Evolutionary conservation across 495 filamentous ascomycete genomes (phyloP), one percentile per base, ranked within the genome.

Genomic region (Annulohypoxylon bovei): DNA sequence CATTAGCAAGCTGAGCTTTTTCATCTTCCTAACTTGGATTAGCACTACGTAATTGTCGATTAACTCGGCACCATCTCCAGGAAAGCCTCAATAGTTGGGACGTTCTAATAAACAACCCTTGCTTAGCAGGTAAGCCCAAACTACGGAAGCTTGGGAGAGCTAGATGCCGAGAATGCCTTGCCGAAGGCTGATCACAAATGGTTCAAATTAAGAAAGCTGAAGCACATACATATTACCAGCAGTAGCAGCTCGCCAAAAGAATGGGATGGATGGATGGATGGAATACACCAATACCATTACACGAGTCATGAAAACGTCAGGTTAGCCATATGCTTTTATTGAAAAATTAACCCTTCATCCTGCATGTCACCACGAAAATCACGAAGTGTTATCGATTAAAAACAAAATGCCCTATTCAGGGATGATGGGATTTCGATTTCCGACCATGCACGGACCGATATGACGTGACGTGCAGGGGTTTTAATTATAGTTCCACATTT

Each of bases 381-480:
- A 28, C 22, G 20, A 30, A 53, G 25, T 30, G 32, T 55, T 64
- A 64, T 64, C 61, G 61, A 64, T 64, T 55, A 64, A 23, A 16
- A 23, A 33, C 5, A 25, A 47, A 28, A 28, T 18, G 7, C 27
- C 47, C 16, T 42, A 42, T 63, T 55, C 35, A 37, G 28, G 16
- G 50, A 46, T 47, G n/a, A 67, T 67, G 64, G 58, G 59, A 59
- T 52, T 52, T 58, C 40, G 52, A 52, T 52, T 62, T 49, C 46
- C 37, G 39, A 54, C 64, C 23, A 62, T 37, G 49, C 57, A 68
- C 57, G 60, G 37, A 22, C 54, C 50, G 23, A 25, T 33, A 65
- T 65, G 62, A 66, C 44, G 55, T 70, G 67, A 70, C 57, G 54
- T 64, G 50, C 52, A 62, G 44, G 59, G 59, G 44, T 23, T 58